Evolutionary conservation across 495 filamentous ascomycete species (phyloP), one percentile per base, ranked within the genome.

Genomic region (Neurospora sp.): DNA sequence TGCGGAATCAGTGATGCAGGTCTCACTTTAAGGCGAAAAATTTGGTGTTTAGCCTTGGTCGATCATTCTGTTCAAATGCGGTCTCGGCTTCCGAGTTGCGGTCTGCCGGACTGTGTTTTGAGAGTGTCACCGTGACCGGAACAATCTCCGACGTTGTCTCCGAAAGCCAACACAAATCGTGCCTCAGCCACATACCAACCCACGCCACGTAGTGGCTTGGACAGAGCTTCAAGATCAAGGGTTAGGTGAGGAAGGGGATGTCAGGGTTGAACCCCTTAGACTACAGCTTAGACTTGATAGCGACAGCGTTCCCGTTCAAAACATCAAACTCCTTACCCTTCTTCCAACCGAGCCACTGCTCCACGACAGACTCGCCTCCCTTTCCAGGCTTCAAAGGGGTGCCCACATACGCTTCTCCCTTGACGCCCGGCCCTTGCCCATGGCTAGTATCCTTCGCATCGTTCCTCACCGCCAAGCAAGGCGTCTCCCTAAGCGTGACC

Each of bases 301-400:
- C 45, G 27, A 61, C 53, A 16, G 53, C 53, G 1, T 86, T 90
- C 16, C 89, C 89, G 48, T 89, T 83, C 71, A 86, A 80, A n/a
- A 91, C 79, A 5, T 85, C 83, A 80, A 91, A 97, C 20, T 97
- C 87, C 69, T 84, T 84, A 0, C 91, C 93, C 74, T 85, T 85
- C 70, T 85, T 86, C 92, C 93, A 96, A 14, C 92, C 92, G 76
- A 91, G 84, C 95, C 95, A 98, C 70, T 87, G 79, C 69, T 84
- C 83, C 73, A 98, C 75, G 4, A 88, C 85, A 48, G 91, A 88
- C 78, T 90, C 88, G 8, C 94, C 93, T 14, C 91, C 93, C 20
- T 87, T 81, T 0, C 93, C 92, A 18, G 93, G 88, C 6, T 76
- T 77, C 69, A 98, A 81, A 2, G 84, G 80, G 14, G 81, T 81